Evolutionary conservation across 1,284 basidiomycete genomes (phyloP).

Genomic region (Sutorius eximius): DNA sequence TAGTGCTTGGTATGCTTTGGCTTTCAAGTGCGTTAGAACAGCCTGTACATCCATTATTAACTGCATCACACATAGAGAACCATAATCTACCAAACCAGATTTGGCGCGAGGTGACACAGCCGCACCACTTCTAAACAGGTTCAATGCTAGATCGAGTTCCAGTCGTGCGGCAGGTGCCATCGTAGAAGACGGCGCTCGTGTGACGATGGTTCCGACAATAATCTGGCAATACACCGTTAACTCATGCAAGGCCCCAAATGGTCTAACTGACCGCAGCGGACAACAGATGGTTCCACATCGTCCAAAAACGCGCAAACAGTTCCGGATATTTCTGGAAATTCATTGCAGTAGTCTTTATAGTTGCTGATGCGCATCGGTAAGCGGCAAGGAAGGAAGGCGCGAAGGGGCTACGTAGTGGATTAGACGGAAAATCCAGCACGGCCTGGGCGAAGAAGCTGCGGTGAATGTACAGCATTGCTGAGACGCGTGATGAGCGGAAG

Average conservation of each 20-base stretch:
- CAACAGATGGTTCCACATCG: conserved; percentile 54
- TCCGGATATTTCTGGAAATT: conserved; percentile 55
- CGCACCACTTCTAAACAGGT: conserved; percentile 53
- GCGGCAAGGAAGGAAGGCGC: conserved; percentile 65
- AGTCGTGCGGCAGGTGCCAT: conserved; percentile 59
- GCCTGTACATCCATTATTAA: conserved; percentile 35
- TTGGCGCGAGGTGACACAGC: conserved; percentile 48
- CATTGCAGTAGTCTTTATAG: conserved; percentile 51
- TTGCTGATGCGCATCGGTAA: conserved; percentile 59
- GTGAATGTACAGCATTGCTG: conserved; percentile 57
- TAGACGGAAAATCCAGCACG: conserved; percentile 57
- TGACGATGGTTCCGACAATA: conserved; percentile 57
- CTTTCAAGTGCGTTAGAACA: conserved; percentile 47
- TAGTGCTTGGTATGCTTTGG: conserved; percentile 50
- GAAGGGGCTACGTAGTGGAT: conserved; percentile 60
- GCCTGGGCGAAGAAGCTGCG: conserved; percentile 64
- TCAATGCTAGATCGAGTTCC: conserved; percentile 55
- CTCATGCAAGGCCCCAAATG: not conserved
- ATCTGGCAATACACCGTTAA: conserved; percentile 39
- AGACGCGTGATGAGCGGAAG: conserved; percentile 9
- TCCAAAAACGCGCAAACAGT: conserved; percentile 54
- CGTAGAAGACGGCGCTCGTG: conserved; percentile 54
- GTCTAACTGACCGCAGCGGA: conserved; percentile 48
- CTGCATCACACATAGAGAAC: conserved; percentile 1
- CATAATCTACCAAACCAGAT: conserved; percentile 46